Base-by-base conservation (phyloP, 2,329 filamentous ascomycete genomes). In the Dichotomopilus funicola region DNA sequence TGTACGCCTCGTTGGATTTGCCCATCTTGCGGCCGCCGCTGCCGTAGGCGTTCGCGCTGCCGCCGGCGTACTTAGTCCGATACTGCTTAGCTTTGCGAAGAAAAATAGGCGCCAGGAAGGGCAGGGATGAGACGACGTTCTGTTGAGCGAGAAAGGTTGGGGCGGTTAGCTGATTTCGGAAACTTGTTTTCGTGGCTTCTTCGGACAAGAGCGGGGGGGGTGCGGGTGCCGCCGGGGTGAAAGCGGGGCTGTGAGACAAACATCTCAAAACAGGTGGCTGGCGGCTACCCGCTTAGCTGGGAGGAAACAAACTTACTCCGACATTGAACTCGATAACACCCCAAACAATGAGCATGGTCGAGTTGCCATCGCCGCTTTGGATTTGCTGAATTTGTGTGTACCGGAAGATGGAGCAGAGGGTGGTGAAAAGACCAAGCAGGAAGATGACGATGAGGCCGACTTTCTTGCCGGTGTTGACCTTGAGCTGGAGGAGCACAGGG, bases 251-350 rank as follows among this genome's bases (percentile, higher is more conserved):
- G 31, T 33, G 36, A 54, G 46, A 12, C 31, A 49, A 7, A n/a
- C 5, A 35, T 9, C 11, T 8, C 7, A 12, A 31, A 41, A 19
- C 19, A 27, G 19, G 19, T 27, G 19, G 19, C 19, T 27, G 19
- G 19, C 19, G 19, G 19, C 19, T 27, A 27, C 19, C 19, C 19
- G 19, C 19, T 27, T 27, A 3, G 19, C 19, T 27, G 31, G 47
- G 12, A 3, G 1, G 42, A 36, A 3, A 13, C 12, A 4, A 33
- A 63, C 76, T 63, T 71, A 80, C 78, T 9, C 79, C 78, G 35
- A 81, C 73, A 59, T 81, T 81, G 65, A 81, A 78, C 63, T 82
- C 79, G 54, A 82, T 77, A 2, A 75, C 77, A 4, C 79, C 79
- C 78, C 78, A 82, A 0, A 81, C 67, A 0, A 82, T 71, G 9